Evolutionary conservation across 2,329 filamentous ascomycete species (phyloP), one percentile per base, ranked within the genome.

Genomic region (Pseudogymnoascus sp.): DNA sequence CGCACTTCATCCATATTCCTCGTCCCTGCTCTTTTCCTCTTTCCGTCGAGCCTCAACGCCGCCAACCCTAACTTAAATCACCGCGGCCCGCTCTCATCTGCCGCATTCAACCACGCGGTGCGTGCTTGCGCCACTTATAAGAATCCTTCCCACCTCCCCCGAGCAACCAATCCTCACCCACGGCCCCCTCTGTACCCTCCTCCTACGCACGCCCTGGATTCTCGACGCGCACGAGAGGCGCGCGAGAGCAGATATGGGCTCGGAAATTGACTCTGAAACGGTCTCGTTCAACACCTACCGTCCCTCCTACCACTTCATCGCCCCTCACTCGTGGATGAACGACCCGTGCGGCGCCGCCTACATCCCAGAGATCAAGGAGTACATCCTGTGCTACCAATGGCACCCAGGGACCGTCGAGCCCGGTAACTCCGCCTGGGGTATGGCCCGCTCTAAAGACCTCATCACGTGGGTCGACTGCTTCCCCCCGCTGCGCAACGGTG

Each of bases 401-500:
- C 41, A 45, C 41, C 41, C 41, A 6, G 41, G 41, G 4, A 45
- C 41, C 11, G 41, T 45, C 19, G 41, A 45, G 19, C 41, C 41
- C 4, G 41, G 41, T 19, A 45, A 45, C 41, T 45, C 41, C 41
- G 41, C 41, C 41, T 45, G 41, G 41, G 41, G 41, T 10, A 45
- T 45, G 41, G 41, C 19, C 10, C 41, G 41, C 19, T 45, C 41
- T 13, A 45, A 45, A 21, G 41, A 45, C 10, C 41, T 45, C 41
- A 45, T 45, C 41, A 45, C 41, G 41, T 45, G 41, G 41, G 41
- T 45, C 1, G 41, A 45, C 11, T 45, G 41, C 41, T 45, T 45
- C 41, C 41, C 54, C 23, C 34, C 54, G 19, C 41, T 45, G 11
- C 41, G 41, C 41, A 67, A 66, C 23, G 67, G 64, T 6, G 4